Base-by-base conservation (phyloP, 2,329 filamentous ascomycete species). In the Aspergillus sp. region DNA sequence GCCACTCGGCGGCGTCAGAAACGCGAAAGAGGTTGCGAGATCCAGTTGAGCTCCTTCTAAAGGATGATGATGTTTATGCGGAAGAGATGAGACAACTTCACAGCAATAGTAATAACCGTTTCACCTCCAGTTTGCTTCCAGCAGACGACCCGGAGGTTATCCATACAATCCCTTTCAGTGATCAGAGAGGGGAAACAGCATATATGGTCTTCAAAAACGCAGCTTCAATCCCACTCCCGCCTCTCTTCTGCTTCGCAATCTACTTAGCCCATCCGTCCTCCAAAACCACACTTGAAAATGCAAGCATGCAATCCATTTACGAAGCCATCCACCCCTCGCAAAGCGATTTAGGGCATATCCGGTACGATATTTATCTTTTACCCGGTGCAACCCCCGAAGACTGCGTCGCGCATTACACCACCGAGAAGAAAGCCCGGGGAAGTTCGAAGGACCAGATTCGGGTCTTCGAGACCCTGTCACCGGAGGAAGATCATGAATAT, bases 171-270 rank as follows among this genome's bases (percentile, higher is more conserved):
- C 51, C 31, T 11, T 53, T 53, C 22, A 13, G 19, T 15, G 51
- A 53, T 23, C 51, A 53, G 11, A 17, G 13, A 4, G 51, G 51
- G 2, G 5, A 43, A 19, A 19, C 31, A 19, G 51, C 51, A 3
- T 53, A 25, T 22, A 53, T 53, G 51, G 51, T 53, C n/a, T 53
- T 53, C 34, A 22, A 41, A 23, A 38, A 38, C 4, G 22, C 34
- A 22, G 11, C 22, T 41, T 53, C 51, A 9, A 41, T 31, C 22
- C 51, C 51, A 3, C 51, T 56, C 9, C 54, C 54, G 23, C 54
- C 54, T 17, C 54, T 56, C 2, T 56, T 47, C 22, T 22, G 23
- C 4, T 56, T 56, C 13, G 54, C 43, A 8, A 30, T 56, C 31
- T 56, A 56, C n/a, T 56, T 56, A 43, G 48, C 54, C 7, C 43